Base-by-base conservation (phyloP, 352 stramenopile species). In the Phytophthora nicotianae region DNA sequence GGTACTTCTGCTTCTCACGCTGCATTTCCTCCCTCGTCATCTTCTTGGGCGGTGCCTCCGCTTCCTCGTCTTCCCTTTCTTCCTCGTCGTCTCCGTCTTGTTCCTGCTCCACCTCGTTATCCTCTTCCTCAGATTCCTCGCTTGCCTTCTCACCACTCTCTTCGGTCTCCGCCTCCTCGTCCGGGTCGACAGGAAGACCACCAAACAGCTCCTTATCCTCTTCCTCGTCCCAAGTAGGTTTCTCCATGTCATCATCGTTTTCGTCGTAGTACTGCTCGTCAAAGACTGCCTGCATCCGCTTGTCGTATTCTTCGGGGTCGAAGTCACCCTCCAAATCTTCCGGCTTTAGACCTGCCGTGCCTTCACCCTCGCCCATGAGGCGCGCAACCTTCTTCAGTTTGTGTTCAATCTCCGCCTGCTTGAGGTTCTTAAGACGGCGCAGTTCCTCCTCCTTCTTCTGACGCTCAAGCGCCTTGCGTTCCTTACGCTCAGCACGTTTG, bases 241-340 rank as follows among this genome's bases (percentile, higher is more conserved):
- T 93, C 50, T 88, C 66, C 65, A 89, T 83, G 14, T 81, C 77
- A 11, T 86, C 78, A 1, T 82, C 78, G 32, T 89, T 77, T 38
- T 95, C 86, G 29, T 94, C 81, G 70, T 99, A 99, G 80, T 99
- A 99, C 33, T 99, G 90, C 45, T 99, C 97, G 48, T 98, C 91
- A 72, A 99, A 99, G 21, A 98, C 86, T 20, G 95, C 70, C 60
- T 95, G 85, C 97, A 99, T 99, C 33, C 95, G 82, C 50, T 91
- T 85, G 74, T 99, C 97, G 70, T 99, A 98, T 54, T 98, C 94
- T 23, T 98, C 97, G 0, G 96, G 95, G 74, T 99, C 96, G 56
- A 97, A 99, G 21, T 98, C 97, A 11, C 90, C 96, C 24, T 99
- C 96, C 57, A 99, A 68, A 62, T 97, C 83, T 33, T 81, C 65